Conservation (phyloP, 1,284 basidiomycete genomes). For the Thecaphora thlaspeos region DNA sequence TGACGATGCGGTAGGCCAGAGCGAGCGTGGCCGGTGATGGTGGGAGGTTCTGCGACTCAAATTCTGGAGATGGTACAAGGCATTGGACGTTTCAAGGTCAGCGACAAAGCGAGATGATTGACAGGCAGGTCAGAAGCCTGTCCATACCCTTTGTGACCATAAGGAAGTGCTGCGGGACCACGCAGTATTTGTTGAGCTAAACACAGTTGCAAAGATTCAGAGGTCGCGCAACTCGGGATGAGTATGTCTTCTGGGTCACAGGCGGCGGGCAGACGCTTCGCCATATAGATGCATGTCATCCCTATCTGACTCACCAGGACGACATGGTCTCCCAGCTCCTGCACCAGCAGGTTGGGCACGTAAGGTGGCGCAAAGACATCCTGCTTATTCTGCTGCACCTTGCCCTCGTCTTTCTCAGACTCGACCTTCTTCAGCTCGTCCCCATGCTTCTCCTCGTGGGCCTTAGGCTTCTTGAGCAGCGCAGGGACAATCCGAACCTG, state of each 20-base stretch:
- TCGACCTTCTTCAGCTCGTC: conserved; percentile 16
- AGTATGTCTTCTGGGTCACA: too few species aligned
- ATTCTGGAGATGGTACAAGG: conserved; percentile 10
- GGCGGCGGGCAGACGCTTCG: too few species aligned
- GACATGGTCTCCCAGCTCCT: conserved; percentile 37
- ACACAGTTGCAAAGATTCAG: background rate
- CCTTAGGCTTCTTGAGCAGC: conserved; percentile 45
- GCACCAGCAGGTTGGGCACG: conserved; percentile 50
- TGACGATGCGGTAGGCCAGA: conserved; percentile 41
- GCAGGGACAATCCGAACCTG: conserved; percentile 50
- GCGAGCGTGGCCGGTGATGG: conserved; percentile 44
- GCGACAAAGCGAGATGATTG: too few species aligned
- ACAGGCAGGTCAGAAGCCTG: too few species aligned
- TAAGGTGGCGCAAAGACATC: conserved; percentile 57
- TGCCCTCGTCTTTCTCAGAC: conserved; percentile 8
- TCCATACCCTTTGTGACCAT: conserved; percentile 39
- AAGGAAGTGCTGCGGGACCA: conserved; percentile 52
- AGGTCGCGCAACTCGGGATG: too few species aligned
- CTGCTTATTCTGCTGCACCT: conserved; percentile 34
- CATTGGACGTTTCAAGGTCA: too few species aligned
- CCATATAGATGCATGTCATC: too few species aligned
- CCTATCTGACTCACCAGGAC: conserved; percentile 16
- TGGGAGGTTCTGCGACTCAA: conserved; percentile 47
- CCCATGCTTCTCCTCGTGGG: conserved; percentile 2
- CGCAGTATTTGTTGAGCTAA: conserved; percentile 54